Evolutionary conservation across 2,329 filamentous ascomycete genomes (phyloP).

Genomic region (Calycina herbarum): DNA sequence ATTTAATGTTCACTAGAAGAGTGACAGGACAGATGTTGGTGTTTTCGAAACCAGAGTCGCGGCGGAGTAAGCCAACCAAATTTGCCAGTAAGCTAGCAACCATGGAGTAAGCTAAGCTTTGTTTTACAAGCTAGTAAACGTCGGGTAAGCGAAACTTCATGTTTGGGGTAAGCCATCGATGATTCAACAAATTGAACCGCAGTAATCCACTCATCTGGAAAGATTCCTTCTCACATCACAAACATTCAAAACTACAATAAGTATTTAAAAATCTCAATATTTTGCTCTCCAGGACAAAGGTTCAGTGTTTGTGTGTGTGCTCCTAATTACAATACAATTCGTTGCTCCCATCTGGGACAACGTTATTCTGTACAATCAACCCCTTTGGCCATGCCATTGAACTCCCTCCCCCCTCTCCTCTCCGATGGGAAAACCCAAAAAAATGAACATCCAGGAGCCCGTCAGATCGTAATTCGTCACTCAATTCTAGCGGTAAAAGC

Average conservation of each 20-base stretch:
- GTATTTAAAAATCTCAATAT: background rate
- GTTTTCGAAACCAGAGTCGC: too few relatives aligned
- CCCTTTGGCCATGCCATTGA: background rate
- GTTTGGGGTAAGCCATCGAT: too few relatives aligned
- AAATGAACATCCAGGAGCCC: slow-evolving; percentile 2
- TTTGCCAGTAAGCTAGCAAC: too few relatives aligned
- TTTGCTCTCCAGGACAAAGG: background rate
- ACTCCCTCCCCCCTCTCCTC: background rate
- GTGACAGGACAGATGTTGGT: too few relatives aligned
- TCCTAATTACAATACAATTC: slow-evolving; percentile 5
- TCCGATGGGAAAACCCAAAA: background rate
- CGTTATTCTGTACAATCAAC: slow-evolving; percentile 4
- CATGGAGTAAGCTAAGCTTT: too few relatives aligned
- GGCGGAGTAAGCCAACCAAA: too few relatives aligned
- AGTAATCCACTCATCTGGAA: too few relatives aligned
- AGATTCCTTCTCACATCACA: background rate
- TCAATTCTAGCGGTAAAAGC: background rate
- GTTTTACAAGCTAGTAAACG: too few relatives aligned
- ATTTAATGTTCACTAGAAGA: too few relatives aligned
- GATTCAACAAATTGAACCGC: too few relatives aligned
- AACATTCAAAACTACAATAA: background rate
- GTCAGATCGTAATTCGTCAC: slow-evolving; percentile 2
- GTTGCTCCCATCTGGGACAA: background rate
- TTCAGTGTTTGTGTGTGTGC: background rate
- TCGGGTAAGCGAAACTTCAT: too few relatives aligned